Base-by-base conservation (phyloP, 495 filamentous ascomycete genomes). In the Podospora fimiseda region DNA sequence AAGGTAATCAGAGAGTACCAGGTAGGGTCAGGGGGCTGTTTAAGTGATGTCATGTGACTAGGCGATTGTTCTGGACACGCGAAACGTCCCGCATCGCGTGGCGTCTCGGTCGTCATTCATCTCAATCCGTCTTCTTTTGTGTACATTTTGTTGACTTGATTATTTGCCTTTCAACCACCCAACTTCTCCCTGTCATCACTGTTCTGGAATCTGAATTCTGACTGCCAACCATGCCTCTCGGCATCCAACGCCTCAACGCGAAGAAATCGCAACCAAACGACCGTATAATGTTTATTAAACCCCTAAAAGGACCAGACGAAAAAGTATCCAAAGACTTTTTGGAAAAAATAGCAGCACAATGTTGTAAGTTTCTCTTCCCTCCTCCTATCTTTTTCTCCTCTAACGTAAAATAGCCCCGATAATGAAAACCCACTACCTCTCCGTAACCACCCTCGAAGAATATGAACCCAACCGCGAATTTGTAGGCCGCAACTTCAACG, bases 401-500 rank as follows among this genome's bases (percentile, higher is more conserved):
- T 38, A 52, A 46, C 13, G 30, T 7, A 40, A 33, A 19, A n/a
- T 22, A 77, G 74, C 75, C 48, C 86, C 86, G 1, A 76, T 92
- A 53, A 91, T 90, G 88, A 81, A 76, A 59, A 68, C 76, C 19
- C 69, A 89, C 58, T 74, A 81, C 58, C 70, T 92, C 45, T 74
- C 76, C 15, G 80, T 91, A 51, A 85, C 79, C 69, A 77, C 87
- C 1, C 76, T 92, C 8, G 88, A 91, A 62, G 87, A 92, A 63
- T 86, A 86, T 63, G 78, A 81, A 24, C 78, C 82, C 4, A 92
- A 90, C 63, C 59, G 62, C 9, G 87, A 91, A 59, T 92, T 92
- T 60, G 72, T 82, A 20, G 86, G 86, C 21, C 83, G 86, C 37
- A 90, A 90, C 54, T 89, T 92, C 76, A 92, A 92, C 59, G 84